phyloP scores from a whole-genome alignment of 345 rosid genomes.

The Hibiscus syriacus region DNA sequence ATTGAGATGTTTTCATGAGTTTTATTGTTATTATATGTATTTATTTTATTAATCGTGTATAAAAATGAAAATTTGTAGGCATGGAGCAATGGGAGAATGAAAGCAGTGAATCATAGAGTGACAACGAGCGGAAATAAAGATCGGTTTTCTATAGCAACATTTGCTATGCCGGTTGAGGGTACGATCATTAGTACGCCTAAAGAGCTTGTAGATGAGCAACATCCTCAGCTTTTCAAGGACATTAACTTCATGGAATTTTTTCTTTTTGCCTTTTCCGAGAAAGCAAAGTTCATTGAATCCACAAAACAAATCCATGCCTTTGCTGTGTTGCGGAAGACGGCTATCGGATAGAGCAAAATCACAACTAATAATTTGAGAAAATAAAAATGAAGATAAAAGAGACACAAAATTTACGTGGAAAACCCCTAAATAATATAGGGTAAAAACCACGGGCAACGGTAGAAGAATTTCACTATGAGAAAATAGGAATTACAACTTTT shows the following conservation, averaged over 20 bases:
- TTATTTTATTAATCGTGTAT: no score
- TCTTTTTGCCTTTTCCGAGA: not conserved
- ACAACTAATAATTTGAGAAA: no score
- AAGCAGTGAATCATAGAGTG: conserved; percentile 12
- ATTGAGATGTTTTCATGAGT: no score
- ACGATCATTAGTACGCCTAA: not conserved
- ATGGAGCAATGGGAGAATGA: conserved; percentile 14
- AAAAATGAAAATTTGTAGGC: not conserved
- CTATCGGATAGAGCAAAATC: no score
- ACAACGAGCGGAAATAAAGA: conserved; percentile 7
- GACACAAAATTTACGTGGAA: no score
- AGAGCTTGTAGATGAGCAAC: not conserved
- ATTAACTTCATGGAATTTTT: not conserved
- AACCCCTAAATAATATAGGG: no score
- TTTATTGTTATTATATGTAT: no score
- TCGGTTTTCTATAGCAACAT: not conserved
- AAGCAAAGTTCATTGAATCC: not conserved
- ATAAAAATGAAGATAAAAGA: no score
- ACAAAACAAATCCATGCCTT: not conserved
- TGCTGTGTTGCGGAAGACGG: no score
- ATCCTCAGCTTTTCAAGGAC: not conserved
- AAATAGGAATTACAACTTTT: no score
- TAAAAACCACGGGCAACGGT: no score
- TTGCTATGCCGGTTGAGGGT: conserved; percentile 1
- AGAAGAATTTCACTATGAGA: no score